Evolutionary conservation across 2,329 filamentous ascomycete species (phyloP).

Genomic region (Thermochaetoides dissita): DNA sequence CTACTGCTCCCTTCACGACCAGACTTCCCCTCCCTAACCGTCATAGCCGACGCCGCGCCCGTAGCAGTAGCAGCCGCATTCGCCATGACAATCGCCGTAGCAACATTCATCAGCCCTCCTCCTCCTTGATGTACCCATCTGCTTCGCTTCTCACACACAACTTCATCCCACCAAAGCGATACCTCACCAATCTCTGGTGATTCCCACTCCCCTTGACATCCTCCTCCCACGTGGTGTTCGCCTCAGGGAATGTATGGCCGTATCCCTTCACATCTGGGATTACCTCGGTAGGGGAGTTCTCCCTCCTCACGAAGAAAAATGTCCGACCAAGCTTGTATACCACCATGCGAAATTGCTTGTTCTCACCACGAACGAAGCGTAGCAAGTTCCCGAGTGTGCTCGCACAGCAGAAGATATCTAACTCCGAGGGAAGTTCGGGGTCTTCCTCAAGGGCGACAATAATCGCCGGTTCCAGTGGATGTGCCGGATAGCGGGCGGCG

Average conservation of each 20-base stretch:
- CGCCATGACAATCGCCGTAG: no score
- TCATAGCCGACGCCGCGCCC: no score
- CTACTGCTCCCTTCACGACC: no score
- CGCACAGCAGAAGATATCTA: conserved; percentile 46
- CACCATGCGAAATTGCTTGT: conserved; percentile 41
- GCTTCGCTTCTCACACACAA: conserved; percentile 42
- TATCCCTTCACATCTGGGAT: conserved; percentile 44
- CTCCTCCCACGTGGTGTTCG: conserved; percentile 48
- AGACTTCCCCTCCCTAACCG: no score
- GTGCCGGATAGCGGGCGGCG: conserved; percentile 32
- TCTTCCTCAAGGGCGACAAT: conserved; percentile 23
- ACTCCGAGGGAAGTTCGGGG: conserved; percentile 20
- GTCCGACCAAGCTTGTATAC: conserved; percentile 42
- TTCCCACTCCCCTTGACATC: conserved; percentile 40
- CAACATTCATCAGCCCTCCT: neutral
- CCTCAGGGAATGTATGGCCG: conserved; percentile 53
- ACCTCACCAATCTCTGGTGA: conserved; percentile 48
- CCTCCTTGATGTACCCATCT: conserved; percentile 36
- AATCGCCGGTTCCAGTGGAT: conserved; percentile 38
- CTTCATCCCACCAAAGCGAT: conserved; percentile 38
- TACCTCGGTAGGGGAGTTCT: conserved; percentile 42
- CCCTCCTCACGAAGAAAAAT: conserved; percentile 49
- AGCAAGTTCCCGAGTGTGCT: conserved; percentile 49
- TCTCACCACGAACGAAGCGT: conserved; percentile 33
- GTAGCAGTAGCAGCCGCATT: no score